A percentile compares a stretch with the other conserved stretches of the same genome.
phyloP scores from a whole-genome alignment of 2,329 filamentous ascomycete species.

The Sphaceloma murrayae region DNA sequence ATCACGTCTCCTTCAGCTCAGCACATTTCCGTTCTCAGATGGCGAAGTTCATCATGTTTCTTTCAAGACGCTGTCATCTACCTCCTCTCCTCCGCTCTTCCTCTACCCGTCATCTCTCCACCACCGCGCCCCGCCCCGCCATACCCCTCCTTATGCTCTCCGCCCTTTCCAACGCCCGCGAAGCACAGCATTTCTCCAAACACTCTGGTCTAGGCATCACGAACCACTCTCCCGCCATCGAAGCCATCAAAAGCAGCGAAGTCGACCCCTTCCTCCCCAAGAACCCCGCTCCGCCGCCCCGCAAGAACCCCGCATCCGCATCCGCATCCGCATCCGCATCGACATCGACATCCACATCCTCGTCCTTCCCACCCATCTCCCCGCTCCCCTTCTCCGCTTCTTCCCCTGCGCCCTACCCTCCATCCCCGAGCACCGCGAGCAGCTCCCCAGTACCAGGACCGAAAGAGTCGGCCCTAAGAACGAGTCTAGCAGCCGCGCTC shows the following conservation, averaged over 20 bases:
- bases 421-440: not conserved
- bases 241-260: constrained; percentile 16
- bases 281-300: too few species aligned
- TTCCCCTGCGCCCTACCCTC: not conserved
- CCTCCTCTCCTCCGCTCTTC: not conserved
- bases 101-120: not conserved
- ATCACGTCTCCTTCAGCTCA: not conserved
- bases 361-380: not conserved
- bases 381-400: not conserved
- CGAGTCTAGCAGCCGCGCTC: not conserved
- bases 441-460: not conserved
- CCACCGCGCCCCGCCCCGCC: constrained; percentile 4
- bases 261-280: constrained; percentile 9
- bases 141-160: constrained; percentile 13
- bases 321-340: not conserved
- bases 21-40: not conserved
- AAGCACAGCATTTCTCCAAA: constrained; percentile 14
- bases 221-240: constrained; percentile 13
- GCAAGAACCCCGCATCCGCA: not conserved
- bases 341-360: not conserved
- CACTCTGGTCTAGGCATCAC: constrained; percentile 14
- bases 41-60: not conserved
- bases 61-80: not conserved
- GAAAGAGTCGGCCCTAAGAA: not conserved
- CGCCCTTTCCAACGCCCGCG: constrained; percentile 13